phyloP scores from a whole-genome alignment of 176 grass and related monocot genomes.

The Musa beccarii region DNA sequence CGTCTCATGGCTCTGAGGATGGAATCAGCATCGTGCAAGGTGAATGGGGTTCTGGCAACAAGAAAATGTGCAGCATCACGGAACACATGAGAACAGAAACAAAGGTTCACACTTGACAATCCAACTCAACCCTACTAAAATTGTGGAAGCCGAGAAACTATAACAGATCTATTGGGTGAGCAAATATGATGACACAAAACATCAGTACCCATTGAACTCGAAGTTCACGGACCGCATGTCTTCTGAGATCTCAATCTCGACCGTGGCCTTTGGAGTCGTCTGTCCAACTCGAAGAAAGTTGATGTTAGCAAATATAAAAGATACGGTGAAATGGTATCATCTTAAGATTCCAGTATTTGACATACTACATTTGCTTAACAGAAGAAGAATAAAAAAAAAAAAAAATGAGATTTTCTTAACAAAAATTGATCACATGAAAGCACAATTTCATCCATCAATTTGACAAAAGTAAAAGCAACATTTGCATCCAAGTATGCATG shows the following conservation, averaged over 20 bases:
- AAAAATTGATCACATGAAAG: not conserved
- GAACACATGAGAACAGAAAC: too few species aligned
- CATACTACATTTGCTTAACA: not conserved
- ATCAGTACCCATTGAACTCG: not conserved
- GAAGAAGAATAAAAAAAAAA: not conserved
- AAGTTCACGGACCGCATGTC: not conserved
- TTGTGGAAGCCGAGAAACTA: not conserved
- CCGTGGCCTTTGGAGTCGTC: constrained; percentile 45
- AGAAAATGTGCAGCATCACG: not conserved
- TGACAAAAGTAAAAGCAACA: not conserved
- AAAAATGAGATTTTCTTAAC: not conserved
- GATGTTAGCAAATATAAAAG: not conserved
- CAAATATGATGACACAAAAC: not conserved
- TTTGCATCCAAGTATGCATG: not conserved
- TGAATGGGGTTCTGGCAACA: constrained; percentile 65
- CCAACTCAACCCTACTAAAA: not conserved
- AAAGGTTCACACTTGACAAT: too few species aligned
- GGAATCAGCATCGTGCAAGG: constrained; percentile 35
- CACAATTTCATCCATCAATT: not conserved
- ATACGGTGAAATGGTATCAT: not conserved
- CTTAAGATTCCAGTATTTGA: not conserved
- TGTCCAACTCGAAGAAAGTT: not conserved
- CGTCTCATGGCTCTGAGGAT: constrained; percentile 1
- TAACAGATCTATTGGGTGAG: not conserved
- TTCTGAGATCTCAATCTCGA: constrained; percentile 14